phyloP scores from a whole-genome alignment of 1,284 basidiomycete genomes.

The Ganoderma boninense region DNA sequence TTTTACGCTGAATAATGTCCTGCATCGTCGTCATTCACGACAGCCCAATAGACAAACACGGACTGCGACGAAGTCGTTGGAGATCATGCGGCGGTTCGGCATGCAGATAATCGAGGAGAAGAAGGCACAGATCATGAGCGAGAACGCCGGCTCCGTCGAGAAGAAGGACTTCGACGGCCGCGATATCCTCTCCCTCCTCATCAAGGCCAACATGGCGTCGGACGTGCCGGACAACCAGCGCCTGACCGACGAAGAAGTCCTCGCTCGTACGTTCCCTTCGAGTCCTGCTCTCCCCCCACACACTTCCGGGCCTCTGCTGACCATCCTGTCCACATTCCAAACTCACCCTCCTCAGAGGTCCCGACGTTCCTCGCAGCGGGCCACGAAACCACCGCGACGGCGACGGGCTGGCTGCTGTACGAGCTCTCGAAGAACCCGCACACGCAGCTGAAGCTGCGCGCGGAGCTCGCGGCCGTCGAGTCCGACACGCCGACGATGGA shows the following conservation, averaged over 20 bases:
- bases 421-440: conserved; percentile 62
- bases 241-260: conserved; percentile 61
- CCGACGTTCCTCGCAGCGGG: conserved; percentile 27
- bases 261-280: conserved; percentile 54
- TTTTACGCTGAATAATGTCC: not conserved
- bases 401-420: conserved; percentile 68
- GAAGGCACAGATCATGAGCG: conserved; percentile 32
- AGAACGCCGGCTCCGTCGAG: conserved; percentile 29
- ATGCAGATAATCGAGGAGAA: conserved; percentile 33
- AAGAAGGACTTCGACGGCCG: conserved; percentile 36
- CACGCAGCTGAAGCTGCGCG: conserved; percentile 71
- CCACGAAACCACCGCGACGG: conserved; percentile 67
- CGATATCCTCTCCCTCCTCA: conserved; percentile 46
- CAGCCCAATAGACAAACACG: conserved; percentile 42
- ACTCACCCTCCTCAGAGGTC: conserved; percentile 1
- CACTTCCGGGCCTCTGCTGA: not conserved
- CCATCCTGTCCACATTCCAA: not conserved
- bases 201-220: conserved; percentile 58
- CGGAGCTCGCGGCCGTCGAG: conserved; percentile 61
- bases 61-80: conserved; percentile 35
- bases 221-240: conserved; percentile 52
- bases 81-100: conserved; percentile 46
- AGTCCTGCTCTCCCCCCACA: not conserved
- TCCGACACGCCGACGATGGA: conserved; percentile 59
- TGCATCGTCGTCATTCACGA: not conserved